Conservation (phyloP, 2,329 filamentous ascomycete genomes). For the Fusarium floridanum region DNA sequence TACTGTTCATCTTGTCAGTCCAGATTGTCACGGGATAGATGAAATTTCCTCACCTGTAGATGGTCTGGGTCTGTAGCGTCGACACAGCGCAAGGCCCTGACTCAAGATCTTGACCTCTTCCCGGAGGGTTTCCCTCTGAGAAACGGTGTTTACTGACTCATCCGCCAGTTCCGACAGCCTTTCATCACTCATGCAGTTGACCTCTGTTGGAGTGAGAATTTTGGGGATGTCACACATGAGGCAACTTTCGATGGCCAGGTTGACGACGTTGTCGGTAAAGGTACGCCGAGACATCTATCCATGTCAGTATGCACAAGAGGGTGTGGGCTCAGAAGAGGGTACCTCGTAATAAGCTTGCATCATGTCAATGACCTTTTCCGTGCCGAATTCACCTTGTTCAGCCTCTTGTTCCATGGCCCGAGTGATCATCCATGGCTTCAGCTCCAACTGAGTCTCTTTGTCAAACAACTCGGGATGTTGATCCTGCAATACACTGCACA, state of each 20-base stretch:
- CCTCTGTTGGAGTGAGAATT: conserved; percentile 55
- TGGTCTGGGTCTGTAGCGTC: conserved; percentile 16
- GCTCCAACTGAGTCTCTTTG: not conserved
- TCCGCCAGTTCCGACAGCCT: conserved; percentile 24
- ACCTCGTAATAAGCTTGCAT: conserved; percentile 61
- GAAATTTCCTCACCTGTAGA: conserved; percentile 19
- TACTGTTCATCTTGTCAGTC: not conserved
- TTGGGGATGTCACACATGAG: conserved; percentile 56
- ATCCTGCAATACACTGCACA: conserved; percentile 18
- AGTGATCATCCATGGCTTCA: conserved; percentile 12
- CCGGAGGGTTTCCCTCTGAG: conserved; percentile 18
- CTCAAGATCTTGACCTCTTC: conserved; percentile 26
- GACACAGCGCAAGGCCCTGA: conserved; percentile 19
- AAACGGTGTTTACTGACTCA: conserved; percentile 10
- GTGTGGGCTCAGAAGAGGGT: not conserved
- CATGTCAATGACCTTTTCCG: conserved; percentile 58
- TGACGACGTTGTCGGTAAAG: conserved; percentile 62
- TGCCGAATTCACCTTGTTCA: conserved; percentile 50
- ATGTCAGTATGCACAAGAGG: not conserved
- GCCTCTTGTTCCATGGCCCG: conserved; percentile 22
- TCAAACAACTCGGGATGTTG: conserved; percentile 42
- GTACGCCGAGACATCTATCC: conserved; percentile 56
- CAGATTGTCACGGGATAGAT: not conserved
- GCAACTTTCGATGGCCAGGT: conserved; percentile 63
- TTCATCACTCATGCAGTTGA: conserved; percentile 20